A percentile compares a stretch with the other conserved stretches of the same genome.
These are phyloP conservation scores for Yamadazyma dushanensis DNA, from an alignment of 1,139 yeast genomes.

Conservation along the genomic window DNA sequence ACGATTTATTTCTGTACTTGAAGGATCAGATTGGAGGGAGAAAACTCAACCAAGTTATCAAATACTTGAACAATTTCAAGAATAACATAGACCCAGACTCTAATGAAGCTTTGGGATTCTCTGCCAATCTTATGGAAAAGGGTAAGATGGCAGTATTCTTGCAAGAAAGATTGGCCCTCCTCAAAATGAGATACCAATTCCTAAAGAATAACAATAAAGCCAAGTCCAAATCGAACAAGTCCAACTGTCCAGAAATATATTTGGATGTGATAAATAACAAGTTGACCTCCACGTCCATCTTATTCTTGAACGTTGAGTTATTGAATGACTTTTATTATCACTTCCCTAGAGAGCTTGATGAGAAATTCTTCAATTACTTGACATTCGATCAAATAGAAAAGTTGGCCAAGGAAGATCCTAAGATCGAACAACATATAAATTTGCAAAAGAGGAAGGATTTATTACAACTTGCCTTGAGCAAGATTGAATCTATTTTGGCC, in stretches of 20 bases:
- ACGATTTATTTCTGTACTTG: constrained; percentile 59
- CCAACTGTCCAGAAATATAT: constrained; percentile 91
- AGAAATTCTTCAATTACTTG: constrained; percentile 62
- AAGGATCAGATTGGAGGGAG: constrained; percentile 78
- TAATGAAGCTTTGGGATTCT: constrained; percentile 75
- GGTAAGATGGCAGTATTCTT: constrained; percentile 89
- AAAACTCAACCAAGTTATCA: constrained; percentile 79
- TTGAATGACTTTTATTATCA: constrained; percentile 93
- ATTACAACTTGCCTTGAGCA: constrained; percentile 76
- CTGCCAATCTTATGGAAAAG: constrained; percentile 63
- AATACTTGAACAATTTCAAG: constrained; percentile 59
- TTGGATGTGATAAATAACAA: constrained; percentile 91
- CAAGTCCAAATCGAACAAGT: constrained; percentile 75
- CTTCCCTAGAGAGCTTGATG: constrained; percentile 91
- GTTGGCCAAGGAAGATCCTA: constrained; percentile 95
- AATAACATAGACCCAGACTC: constrained; percentile 39
- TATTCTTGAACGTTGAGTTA: constrained; percentile 90
- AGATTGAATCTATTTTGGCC: constrained; percentile 86
- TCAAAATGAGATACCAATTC: constrained; percentile 75
- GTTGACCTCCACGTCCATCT: constrained; percentile 86
- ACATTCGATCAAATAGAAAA: constrained; percentile 76
- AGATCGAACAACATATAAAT: constrained; percentile 85
- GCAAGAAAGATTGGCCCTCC: constrained; percentile 68
- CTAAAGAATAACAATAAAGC: constrained; percentile 73
- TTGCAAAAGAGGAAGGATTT: constrained; percentile 90